phyloP scores from a whole-genome alignment of 164 flowering plant genomes.

The Berberis thunbergii region DNA sequence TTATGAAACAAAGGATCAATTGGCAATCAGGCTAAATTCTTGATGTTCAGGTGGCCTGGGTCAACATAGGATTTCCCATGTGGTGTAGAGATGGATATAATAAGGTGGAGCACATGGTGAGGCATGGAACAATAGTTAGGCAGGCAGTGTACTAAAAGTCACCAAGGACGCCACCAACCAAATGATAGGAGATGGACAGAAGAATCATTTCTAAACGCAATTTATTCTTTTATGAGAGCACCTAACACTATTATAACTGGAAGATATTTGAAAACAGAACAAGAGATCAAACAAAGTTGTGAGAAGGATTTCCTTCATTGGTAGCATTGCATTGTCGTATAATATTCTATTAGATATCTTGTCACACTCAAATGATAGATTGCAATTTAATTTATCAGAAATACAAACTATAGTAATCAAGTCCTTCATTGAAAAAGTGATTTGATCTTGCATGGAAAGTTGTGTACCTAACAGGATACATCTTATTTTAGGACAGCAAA shows the following conservation, averaged over 20 bases:
- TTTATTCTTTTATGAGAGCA: not conserved
- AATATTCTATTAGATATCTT: not conserved
- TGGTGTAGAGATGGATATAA: not conserved
- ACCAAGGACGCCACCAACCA: slow-evolving; percentile 13
- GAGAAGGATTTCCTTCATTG: not conserved
- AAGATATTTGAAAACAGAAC: not conserved
- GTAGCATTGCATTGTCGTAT: not conserved
- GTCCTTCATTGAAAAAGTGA: too few species aligned
- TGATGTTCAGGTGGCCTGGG: too few species aligned
- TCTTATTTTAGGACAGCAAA: too few species aligned
- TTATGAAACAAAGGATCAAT: too few species aligned
- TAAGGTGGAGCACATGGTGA: slow-evolving; percentile 13
- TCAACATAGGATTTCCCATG: too few species aligned
- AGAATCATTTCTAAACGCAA: not conserved
- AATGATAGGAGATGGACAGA: slow-evolving; percentile 12
- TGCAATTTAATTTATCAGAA: not conserved
- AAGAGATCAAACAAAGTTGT: not conserved
- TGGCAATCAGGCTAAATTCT: too few species aligned
- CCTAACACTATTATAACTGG: not conserved
- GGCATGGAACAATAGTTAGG: slow-evolving; percentile 10
- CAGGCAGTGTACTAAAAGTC: not conserved
- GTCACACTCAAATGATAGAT: not conserved
- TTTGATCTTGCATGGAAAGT: too few species aligned
- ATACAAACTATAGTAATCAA: too few species aligned
- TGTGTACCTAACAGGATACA: too few species aligned